Evolutionary conservation across 148 eudicot species (phyloP).

Genomic region (Silene uniflora): DNA sequence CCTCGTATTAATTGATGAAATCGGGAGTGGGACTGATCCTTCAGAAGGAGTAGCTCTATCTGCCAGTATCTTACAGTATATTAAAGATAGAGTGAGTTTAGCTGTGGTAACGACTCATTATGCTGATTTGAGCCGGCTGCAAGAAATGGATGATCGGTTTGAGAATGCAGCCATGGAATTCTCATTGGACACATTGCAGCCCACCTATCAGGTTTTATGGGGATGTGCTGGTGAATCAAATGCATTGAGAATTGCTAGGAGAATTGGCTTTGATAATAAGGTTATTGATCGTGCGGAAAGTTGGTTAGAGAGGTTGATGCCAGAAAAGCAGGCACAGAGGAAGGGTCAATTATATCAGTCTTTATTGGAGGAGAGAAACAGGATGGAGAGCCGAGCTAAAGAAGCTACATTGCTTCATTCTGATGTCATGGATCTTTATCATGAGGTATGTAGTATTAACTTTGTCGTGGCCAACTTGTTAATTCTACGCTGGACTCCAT

Average conservation of each 20-base stretch:
- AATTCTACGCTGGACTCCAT: conserved; percentile 5
- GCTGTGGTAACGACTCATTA: conserved; percentile 94
- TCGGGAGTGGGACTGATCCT: conserved; percentile 97
- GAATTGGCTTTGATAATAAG: conserved; percentile 71
- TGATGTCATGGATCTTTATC: conserved; percentile 59
- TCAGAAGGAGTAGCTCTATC: conserved; percentile 95
- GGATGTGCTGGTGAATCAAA: conserved; percentile 88
- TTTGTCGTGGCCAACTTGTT: conserved; percentile 2
- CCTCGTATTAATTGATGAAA: conserved; percentile 87
- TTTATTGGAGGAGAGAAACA: conserved; percentile 68
- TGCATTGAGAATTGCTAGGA: conserved; percentile 83
- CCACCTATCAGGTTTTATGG: conserved; percentile 87
- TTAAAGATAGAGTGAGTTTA: conserved; percentile 65
- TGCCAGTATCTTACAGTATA: conserved; percentile 81
- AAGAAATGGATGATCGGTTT: conserved; percentile 58
- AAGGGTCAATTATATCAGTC: conserved; percentile 71
- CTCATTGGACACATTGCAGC: conserved; percentile 72
- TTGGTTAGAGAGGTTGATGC: conserved; percentile 78
- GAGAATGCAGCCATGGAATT: conserved; percentile 98
- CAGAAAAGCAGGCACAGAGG: conserved; percentile 66
- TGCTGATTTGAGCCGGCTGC: conserved; percentile 74
- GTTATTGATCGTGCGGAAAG: conserved; percentile 64
- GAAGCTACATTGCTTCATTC: conserved; percentile 62
- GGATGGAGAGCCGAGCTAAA: conserved; percentile 49
- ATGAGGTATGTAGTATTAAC: conserved; percentile 50